These are phyloP conservation scores for Triticum timopheevii DNA, from an alignment of 176 grass and related monocot genomes.

Conservation along the genomic window DNA sequence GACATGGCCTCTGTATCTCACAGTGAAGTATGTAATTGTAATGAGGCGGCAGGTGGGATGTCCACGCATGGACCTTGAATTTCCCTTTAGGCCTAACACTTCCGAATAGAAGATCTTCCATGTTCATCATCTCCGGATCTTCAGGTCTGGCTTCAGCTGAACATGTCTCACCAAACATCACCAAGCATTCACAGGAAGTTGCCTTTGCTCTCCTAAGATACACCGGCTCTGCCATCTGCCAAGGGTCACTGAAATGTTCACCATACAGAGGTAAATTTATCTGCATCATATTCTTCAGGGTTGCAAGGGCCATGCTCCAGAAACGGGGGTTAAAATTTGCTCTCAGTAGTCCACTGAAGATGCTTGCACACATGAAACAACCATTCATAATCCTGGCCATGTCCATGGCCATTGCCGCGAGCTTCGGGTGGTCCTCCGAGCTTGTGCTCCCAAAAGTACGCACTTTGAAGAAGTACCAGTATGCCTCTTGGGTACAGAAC, in stretches of 20 bases:
- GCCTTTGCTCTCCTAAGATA: not conserved
- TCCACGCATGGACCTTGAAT: constrained; percentile 4
- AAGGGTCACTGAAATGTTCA: not conserved
- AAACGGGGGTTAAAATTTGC: not conserved
- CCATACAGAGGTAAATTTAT: not conserved
- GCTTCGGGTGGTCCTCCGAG: not conserved
- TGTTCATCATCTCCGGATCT: not conserved
- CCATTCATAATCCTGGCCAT: not conserved
- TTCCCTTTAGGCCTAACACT: not conserved
- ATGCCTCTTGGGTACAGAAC: not conserved
- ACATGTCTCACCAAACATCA: not conserved
- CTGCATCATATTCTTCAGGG: not conserved
- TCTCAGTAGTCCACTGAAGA: not conserved
- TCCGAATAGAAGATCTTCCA: constrained; percentile 1
- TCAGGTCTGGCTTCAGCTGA: not conserved
- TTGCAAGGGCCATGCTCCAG: not conserved
- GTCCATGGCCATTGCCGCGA: not conserved
- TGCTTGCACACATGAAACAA: not conserved
- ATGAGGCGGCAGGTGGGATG: constrained; percentile 12
- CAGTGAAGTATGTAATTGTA: not conserved
- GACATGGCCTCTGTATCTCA: not conserved
- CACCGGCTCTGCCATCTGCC: not conserved
- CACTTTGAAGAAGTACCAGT: constrained; percentile 18
- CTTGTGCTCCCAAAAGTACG: constrained; percentile 11
- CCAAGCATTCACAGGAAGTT: not conserved